These are phyloP conservation scores for Lentinula boryana DNA, from an alignment of 768 basidiomycete genomes.

Conservation along the genomic window DNA sequence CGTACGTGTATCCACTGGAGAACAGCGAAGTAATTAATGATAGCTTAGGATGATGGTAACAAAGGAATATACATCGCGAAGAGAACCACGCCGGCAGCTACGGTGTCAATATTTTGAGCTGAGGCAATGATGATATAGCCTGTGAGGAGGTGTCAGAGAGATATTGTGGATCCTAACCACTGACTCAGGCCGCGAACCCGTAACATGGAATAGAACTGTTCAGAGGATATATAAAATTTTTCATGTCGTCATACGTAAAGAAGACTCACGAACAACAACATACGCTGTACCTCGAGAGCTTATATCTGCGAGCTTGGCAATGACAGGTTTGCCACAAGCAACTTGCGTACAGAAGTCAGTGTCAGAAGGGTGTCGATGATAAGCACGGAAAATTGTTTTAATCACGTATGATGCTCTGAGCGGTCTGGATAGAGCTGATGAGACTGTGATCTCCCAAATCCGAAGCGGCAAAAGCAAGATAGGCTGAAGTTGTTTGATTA, in stretches of 20 bases:
- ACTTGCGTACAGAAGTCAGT: conserved; percentile 16
- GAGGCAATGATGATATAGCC: conserved; percentile 52
- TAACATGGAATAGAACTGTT: conserved; percentile 51
- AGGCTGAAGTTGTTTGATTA: conserved; percentile 60
- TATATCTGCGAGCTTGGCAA: conserved; percentile 71
- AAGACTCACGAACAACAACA: conserved; percentile 43
- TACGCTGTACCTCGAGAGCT: conserved; percentile 63
- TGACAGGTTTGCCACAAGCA: conserved; percentile 55
- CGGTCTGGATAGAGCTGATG: conserved; percentile 48
- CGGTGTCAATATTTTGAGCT: conserved; percentile 33
- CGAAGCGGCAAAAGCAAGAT: conserved; percentile 53
- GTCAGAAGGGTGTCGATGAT: not conserved
- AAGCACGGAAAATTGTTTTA: conserved; percentile 9
- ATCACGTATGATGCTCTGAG: conserved; percentile 48
- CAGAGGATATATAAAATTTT: not conserved
- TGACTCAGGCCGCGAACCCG: conserved; percentile 31
- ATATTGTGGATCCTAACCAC: not conserved
- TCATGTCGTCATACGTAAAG: not conserved
- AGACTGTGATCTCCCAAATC: conserved; percentile 48
- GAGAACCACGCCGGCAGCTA: conserved; percentile 51
- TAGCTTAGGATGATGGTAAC: not conserved
- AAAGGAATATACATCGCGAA: conserved; percentile 42
- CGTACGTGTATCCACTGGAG: conserved; percentile 54
- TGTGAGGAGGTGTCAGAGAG: conserved; percentile 9
- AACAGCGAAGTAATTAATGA: conserved; percentile 18